These are phyloP conservation scores for Ophiostoma perfectum DNA, from an alignment of 2,329 filamentous ascomycete genomes.

Conservation along the genomic window DNA sequence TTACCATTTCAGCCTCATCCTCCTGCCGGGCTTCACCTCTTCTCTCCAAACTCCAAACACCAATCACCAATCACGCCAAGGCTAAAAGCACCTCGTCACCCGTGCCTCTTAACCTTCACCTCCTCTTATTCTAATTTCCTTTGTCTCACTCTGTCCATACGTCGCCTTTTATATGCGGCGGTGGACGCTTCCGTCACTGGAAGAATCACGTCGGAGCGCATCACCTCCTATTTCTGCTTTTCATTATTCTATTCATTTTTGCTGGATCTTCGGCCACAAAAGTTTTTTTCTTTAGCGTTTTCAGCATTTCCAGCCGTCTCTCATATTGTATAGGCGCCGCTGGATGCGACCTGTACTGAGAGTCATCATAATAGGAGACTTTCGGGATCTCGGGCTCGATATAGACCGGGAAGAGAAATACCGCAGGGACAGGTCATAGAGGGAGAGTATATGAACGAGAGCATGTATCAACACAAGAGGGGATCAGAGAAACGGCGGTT, in stretches of 20 bases:
- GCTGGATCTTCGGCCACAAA: background rate
- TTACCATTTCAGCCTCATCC: background rate
- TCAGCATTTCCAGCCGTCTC: background rate
- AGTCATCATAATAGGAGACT: background rate
- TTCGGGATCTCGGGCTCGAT: too few relatives aligned
- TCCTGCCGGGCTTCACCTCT: background rate
- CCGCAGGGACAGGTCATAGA: too few relatives aligned
- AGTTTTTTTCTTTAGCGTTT: background rate
- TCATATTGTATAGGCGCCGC: background rate
- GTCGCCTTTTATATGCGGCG: background rate
- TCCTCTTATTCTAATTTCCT: background rate
- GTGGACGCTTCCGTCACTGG: background rate
- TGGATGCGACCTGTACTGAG: background rate
- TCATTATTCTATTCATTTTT: background rate
- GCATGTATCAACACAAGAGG: too few relatives aligned
- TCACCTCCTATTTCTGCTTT: background rate
- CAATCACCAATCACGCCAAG: too few relatives aligned
- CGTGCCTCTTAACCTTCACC: background rate
- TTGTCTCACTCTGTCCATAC: background rate
- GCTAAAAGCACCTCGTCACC: background rate
- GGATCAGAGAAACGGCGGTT: too few relatives aligned
- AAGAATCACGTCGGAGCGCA: background rate
- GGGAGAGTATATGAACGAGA: too few relatives aligned
- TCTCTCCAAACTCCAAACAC: too few relatives aligned
- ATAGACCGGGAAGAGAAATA: too few relatives aligned